phyloP scores from a whole-genome alignment of 495 filamentous ascomycete genomes.

The Penicillium nucicola region DNA sequence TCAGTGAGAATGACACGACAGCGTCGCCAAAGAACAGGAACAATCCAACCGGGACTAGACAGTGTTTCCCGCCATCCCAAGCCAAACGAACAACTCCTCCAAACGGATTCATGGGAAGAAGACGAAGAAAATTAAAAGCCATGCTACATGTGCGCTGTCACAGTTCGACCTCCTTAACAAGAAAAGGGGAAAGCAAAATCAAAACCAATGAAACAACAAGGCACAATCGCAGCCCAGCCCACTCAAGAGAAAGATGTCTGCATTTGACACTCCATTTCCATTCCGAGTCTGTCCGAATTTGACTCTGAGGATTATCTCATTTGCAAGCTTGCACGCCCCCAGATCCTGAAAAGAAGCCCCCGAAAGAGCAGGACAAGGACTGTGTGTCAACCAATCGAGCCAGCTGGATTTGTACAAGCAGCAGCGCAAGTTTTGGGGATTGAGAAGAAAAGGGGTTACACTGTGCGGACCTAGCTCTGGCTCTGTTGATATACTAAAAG shows the following conservation, averaged over 20 bases:
- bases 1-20: neutral
- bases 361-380: constrained; percentile 6
- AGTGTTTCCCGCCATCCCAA: constrained; percentile 14
- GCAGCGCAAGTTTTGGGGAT: neutral
- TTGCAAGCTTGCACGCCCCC: constrained; percentile 12
- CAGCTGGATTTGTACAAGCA: neutral
- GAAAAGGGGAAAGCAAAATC: neutral
- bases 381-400: constrained; percentile 16
- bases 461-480: constrained; percentile 3
- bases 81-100: constrained; percentile 17
- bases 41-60: constrained; percentile 10
- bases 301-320: constrained; percentile 5
- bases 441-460: constrained; percentile 16
- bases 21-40: neutral
- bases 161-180: neutral
- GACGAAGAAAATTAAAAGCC: neutral
- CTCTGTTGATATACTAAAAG: constrained; percentile 15
- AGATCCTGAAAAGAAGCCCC: neutral
- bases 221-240: constrained; percentile 2
- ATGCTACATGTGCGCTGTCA: constrained; percentile 13
- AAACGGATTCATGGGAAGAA: constrained; percentile 5
- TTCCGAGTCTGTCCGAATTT: constrained; percentile 12
- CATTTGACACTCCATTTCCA: neutral
- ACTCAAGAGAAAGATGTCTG: neutral
- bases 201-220: neutral